Evolutionary conservation across 2,329 filamentous ascomycete genomes (phyloP), one percentile per base, ranked within the genome.

Genomic region (Aureobasidium subglaciale): DNA sequence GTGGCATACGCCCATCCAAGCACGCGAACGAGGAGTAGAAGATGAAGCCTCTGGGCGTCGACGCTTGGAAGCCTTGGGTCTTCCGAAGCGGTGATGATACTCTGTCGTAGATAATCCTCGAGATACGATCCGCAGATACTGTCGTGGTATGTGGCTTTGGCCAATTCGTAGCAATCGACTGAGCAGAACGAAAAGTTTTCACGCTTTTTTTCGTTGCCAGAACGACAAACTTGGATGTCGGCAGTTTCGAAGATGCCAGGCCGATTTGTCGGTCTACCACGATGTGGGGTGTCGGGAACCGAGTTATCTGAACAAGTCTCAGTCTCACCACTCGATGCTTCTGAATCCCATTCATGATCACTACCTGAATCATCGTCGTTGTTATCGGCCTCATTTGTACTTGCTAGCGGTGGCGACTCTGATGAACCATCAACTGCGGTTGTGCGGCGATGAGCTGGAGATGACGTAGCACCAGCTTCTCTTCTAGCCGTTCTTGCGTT

Each of bases 161-260:
- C 55, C 16, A 48, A 15, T 11, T 56, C 45, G 24, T 32, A 42
- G 43, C 55, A 56, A n/a, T 56, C 43, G 9, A 40, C 20, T 4
- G 55, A 56, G 45, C 55, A 56, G n/a, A 49, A 56, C 2, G 50
- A 43, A 11, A 54, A 54, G 29, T 54, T 54, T n/a, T 54, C 50
- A 16, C 32, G 42, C 5, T 16, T 20, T 5, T 49, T 22, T 3
- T 45, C 55, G 13, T 40, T 38, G n/a, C 53, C 41, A 16, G 15
- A 32, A n/a, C 37, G 42, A n/a, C 55, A 56, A 5, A 56, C 29
- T 18, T 56, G 55, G 15, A 56, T 10, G 15, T 56, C 43, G 6
- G 43, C 16, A 7, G 50, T 54, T 15, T 54, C 50, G 15, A 54
- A 43, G 15, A 54, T 54, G 11, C 29, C 27, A 15, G 38, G 38